Base-by-base conservation (phyloP, 2,329 filamentous ascomycete genomes). In the Fusarium sp. region DNA sequence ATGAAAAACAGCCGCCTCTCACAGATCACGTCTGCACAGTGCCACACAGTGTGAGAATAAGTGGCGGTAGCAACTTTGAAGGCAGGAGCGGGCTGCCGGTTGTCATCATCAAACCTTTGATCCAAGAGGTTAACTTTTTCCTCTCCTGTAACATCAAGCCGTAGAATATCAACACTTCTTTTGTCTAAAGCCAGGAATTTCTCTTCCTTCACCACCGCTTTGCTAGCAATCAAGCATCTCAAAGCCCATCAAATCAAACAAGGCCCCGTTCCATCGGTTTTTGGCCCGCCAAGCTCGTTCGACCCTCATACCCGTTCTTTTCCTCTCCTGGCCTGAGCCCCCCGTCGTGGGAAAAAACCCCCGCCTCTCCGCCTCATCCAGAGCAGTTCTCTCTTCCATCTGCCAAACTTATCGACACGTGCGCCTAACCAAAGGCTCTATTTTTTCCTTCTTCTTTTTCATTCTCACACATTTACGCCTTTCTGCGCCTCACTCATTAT, bases 351-450 rank as follows among this genome's bases (percentile, higher is more conserved):
- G 74, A 78, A 77, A 75, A 73, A 69, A 70, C 76, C 77, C 77
- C 77, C 77, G 74, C 77, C 68, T 80, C 74, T 78, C 72, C 77
- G 75, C 78, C 79, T 77, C 74, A 69, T 75, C 71, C 72, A 71
- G 60, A 68, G 61, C 63, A 67, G 65, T 73, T 74, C 65, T 69
- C 72, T 72, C 61, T 69, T 69, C 58, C 72, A 76, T 71, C 75
- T 73, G 74, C 72, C 72, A 78, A 74, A 78, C 75, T 74, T 77
- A 66, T 78, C 73, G 69, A 80, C 80, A 79, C 79, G 79, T 80
- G 78, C 78, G 74, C 75, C 71, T 74, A 72, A 69, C 66, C 54
- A 72, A 74, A 64, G 74, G 66, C 66, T 70, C 71, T 71, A 74
- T 75, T 73, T 68, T 69, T 70, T 47, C 60, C 69, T 62, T 69